Evolutionary conservation across 2,329 filamentous ascomycete genomes (phyloP), one percentile per base, ranked within the genome.

Genomic region (Fusarium dlaminii): DNA sequence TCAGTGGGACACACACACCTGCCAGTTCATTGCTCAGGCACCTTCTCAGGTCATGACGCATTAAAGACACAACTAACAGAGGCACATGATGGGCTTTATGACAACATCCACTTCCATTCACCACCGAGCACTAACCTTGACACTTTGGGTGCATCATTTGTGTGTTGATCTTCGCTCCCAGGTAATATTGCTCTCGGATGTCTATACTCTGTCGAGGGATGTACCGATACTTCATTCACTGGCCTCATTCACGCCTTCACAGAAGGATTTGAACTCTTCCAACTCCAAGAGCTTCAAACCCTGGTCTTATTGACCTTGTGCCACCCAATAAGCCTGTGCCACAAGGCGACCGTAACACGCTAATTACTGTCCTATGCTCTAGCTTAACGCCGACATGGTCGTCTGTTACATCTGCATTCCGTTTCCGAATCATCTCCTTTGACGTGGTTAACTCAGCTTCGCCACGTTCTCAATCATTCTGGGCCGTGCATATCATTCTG

Each of bases 311-410:
- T 45, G 59, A 66, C 48, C 69, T 64, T 63, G 59, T 62, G 66
- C 69, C 67, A 76, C 70, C 77, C 77, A 78, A 78, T 78, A 69
- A 78, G 75, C 77, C 77, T 59, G 65, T 77, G 77, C 77, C 77
- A 78, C 77, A 78, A 72, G 66, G 68, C 66, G 60, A 67, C 51
- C 52, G 61, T 70, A 64, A 69, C 66, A 70, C 72, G 70, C 70
- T 76, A 73, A 72, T 54, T 64, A 40, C 40, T 59, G 59, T 66
- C 51, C 45, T 64, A 48, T 65, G 42, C 52, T 70, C 56, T 70
- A 70, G 67, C 52, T 54, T n/a, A 36, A 49, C 54, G 55, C 69
- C 54, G 30, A 52, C 65, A 66, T 66, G 49, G 67, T 58, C 46
- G 58, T 61, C 55, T 73, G 56, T 55, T 70, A 57, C 65, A 73